These are phyloP conservation scores for Primulina huaijiensis DNA, from an alignment of 257 asterid species.

Conservation along the genomic window DNA sequence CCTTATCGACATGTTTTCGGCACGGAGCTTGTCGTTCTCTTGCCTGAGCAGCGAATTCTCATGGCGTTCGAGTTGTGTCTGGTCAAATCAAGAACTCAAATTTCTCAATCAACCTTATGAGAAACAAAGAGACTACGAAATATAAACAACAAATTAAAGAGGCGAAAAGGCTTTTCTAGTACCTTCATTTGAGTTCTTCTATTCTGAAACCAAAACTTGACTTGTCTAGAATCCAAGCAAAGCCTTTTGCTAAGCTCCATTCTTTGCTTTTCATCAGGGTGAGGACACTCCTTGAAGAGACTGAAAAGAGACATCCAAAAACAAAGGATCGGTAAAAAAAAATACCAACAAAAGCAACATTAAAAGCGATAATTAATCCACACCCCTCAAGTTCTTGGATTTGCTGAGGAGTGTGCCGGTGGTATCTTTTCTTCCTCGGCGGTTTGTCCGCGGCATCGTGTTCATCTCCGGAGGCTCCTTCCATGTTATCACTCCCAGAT, in stretches of 20 bases:
- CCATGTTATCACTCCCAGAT: conserved; percentile 96
- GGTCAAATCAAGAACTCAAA: conserved; percentile 26
- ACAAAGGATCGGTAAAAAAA: background rate
- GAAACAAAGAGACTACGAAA: background rate
- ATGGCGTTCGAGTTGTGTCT: conserved; percentile 59
- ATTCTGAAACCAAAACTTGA: conserved; percentile 94
- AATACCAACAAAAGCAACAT: background rate
- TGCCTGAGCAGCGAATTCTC: conserved; percentile 52
- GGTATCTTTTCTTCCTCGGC: conserved; percentile 82
- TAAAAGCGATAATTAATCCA: background rate
- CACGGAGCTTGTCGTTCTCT: conserved; percentile 53
- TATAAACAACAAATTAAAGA: background rate
- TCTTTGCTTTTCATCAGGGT: conserved; percentile 95
- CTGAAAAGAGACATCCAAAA: conserved; percentile 29
- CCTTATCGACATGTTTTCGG: conserved; percentile 53
- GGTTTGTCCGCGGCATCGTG: conserved; percentile 76
- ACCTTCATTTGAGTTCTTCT: conserved; percentile 98
- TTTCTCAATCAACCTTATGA: background rate
- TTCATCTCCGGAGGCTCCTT: conserved; percentile 87
- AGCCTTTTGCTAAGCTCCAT: conserved; percentile 85
- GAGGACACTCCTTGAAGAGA: conserved; percentile 95
- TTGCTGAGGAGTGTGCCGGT: conserved; percentile 99
- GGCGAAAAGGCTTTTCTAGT: background rate
- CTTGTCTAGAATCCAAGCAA: conserved; percentile 74
- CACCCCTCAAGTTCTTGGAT: conserved; percentile 96